Percentiles rank a stretch among this genome's conserved stretches.
phyloP scores from a whole-genome alignment of 129 eudicot genomes.

The Kitagawia praeruptora region DNA sequence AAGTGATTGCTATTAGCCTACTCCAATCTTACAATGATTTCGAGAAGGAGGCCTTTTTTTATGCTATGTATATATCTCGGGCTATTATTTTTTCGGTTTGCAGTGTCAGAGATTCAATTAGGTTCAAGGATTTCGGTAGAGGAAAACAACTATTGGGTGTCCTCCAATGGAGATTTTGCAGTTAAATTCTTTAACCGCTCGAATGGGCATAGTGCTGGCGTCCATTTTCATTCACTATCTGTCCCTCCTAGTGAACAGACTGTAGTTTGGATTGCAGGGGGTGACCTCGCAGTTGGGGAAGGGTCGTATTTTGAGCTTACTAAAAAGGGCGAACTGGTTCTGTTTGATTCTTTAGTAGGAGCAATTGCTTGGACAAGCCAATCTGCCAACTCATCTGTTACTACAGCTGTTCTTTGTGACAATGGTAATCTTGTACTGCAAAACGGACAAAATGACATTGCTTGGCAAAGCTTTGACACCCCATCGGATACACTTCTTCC shows the following conservation, averaged over 20 bases:
- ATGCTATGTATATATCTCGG: conserved; percentile 17
- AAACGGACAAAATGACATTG: conserved; percentile 27
- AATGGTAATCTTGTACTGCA: conserved; percentile 52
- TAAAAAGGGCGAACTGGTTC: conserved; percentile 39
- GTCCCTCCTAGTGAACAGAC: conserved; percentile 38
- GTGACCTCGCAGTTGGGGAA: conserved; percentile 44
- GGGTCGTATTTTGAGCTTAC: conserved; percentile 51
- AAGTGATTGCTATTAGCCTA: conserved; percentile 12
- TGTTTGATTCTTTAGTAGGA: conserved; percentile 42
- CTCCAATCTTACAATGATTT: conserved; percentile 38
- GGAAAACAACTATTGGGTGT: conserved; percentile 49
- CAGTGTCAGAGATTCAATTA: conserved; percentile 39
- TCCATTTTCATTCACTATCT: conserved; percentile 40
- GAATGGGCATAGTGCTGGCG: conserved; percentile 40
- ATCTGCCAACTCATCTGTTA: conserved; percentile 36
- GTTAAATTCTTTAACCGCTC: conserved; percentile 40
- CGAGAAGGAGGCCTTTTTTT: conserved; percentile 17
- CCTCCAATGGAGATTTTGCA: conserved; percentile 57
- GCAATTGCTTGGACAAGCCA: conserved; percentile 51
- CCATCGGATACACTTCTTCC: conserved; percentile 64
- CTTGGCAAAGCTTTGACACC: conserved; percentile 64
- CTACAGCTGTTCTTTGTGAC: conserved; percentile 39
- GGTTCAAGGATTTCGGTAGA: conserved; percentile 51
- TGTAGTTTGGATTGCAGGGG: conserved; percentile 66
- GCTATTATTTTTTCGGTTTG: conserved; percentile 20